Conservation (phyloP, 176 grass and related monocot species). For the sorghum (Sorghum bicolor) region Sorghum_bicolor_NCBIv3 NC_012872.2:14454001-14454500, state of each 20-base stretch:
- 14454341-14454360: background rate
- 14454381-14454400: background rate
- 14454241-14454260: constrained; percentile 47
- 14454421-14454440: constrained; percentile 18
- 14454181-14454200: constrained; percentile 35
- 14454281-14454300: constrained; percentile 41
- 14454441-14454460: constrained; percentile 34
- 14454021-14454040: background rate
- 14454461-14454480: constrained; percentile 9
- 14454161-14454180: constrained; percentile 65
- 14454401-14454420: background rate
- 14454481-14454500: constrained; percentile 45
- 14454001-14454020: background rate
- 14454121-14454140: constrained; percentile 45
- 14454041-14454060: background rate
- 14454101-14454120: background rate
- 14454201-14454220: constrained; percentile 36
- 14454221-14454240: constrained; percentile 61
- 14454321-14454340: background rate
- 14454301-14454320: background rate
- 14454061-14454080: background rate
- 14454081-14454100: background rate
- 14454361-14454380: background rate
- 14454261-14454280: constrained; percentile 54
- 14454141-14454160: constrained; percentile 61